Conservation (phyloP, 2,329 filamentous ascomycete species). For the Orbilia blumenaviensis region DNA sequence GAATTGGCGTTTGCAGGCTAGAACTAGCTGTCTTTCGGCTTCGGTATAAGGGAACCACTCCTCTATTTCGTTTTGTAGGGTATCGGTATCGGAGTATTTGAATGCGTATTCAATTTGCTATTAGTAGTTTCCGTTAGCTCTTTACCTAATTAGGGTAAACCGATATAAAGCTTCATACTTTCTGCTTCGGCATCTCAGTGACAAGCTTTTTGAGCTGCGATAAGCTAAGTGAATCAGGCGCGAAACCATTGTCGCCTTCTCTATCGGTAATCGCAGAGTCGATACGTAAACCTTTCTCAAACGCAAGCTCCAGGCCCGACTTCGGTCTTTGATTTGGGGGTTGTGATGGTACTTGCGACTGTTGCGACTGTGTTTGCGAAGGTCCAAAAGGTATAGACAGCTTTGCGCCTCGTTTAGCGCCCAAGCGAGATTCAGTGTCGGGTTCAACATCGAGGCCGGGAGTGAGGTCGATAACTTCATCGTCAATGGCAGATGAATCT, state of each 20-base stretch:
- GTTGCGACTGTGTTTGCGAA: slow-evolving; percentile 21
- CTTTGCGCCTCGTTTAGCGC: slow-evolving; percentile 51
- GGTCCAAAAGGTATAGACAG: slow-evolving; percentile 49
- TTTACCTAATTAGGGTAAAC: not conserved
- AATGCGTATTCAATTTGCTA: slow-evolving; percentile 77
- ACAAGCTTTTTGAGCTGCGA: slow-evolving; percentile 77
- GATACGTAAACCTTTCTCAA: slow-evolving; percentile 36
- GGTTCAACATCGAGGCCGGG: slow-evolving; percentile 37
- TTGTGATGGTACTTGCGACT: slow-evolving; percentile 21
- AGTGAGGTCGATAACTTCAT: slow-evolving; percentile 41
- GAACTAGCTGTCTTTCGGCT: slow-evolving; percentile 81
- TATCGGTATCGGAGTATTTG: slow-evolving; percentile 75
- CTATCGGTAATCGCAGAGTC: slow-evolving; percentile 51
- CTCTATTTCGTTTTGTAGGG: slow-evolving; percentile 86
- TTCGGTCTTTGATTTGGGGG: slow-evolving; percentile 16
- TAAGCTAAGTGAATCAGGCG: slow-evolving; percentile 75
- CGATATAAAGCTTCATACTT: slow-evolving; percentile 64
- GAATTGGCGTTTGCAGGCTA: slow-evolving; percentile 78
- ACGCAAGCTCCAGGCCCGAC: not conserved
- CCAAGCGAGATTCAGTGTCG: slow-evolving; percentile 43
- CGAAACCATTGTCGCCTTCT: slow-evolving; percentile 53
- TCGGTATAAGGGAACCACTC: slow-evolving; percentile 97
- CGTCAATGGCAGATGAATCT: slow-evolving; percentile 49
- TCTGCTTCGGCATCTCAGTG: slow-evolving; percentile 74
- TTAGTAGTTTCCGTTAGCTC: slow-evolving; percentile 56